Conservation (phyloP, 2,329 filamentous ascomycete genomes). For the Diaporthe vexans region DNA sequence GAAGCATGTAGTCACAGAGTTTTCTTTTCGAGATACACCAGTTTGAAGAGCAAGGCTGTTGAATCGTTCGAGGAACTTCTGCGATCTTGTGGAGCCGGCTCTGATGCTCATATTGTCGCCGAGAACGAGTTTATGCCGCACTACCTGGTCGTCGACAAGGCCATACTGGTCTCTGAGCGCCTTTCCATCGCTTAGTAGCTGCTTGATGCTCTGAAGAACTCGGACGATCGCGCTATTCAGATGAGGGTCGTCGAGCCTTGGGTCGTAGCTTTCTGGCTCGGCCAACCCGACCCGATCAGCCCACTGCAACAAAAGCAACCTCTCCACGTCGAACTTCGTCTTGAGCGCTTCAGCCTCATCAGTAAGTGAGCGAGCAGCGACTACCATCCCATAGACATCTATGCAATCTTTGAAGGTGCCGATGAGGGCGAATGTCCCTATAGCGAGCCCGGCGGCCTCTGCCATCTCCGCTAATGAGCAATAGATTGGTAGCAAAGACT, state of each 20-base stretch:
- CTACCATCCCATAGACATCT: background rate
- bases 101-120: background rate
- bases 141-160: background rate
- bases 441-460: background rate
- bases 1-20: background rate
- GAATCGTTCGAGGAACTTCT: background rate
- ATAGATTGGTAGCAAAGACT: too few relatives aligned
- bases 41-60: background rate
- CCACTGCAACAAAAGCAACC: background rate
- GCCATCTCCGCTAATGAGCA: background rate
- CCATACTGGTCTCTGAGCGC: background rate
- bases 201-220: background rate
- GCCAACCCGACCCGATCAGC: background rate
- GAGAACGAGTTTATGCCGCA: accelerated
- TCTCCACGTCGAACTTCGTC: background rate
- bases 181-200: background rate
- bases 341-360: background rate
- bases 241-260: background rate
- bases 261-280: background rate
- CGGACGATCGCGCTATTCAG: background rate
- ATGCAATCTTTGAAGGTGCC: background rate
- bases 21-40: accelerated
- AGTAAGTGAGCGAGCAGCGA: background rate
- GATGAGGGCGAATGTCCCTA: background rate
- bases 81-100: background rate